Evolutionary conservation across 2,329 filamentous ascomycete genomes (phyloP), one percentile per base, ranked within the genome.

Genomic region (Podosphaera aphanis): DNA sequence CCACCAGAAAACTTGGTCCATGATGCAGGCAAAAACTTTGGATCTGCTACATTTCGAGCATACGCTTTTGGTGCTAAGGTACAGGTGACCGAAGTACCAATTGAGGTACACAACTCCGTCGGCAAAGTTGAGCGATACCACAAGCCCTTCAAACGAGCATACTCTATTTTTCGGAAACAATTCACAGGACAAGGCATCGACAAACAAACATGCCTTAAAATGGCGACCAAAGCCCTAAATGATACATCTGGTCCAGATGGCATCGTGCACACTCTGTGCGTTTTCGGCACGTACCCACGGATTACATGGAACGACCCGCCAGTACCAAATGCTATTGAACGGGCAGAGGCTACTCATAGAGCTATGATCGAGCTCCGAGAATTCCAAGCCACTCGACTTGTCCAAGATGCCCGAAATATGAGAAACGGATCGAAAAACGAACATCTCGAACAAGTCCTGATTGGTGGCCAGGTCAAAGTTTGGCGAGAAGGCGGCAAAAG

Each of bases 21-120:
- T 29, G 37, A 46, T 41, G 37, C 27, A 18, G 48, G 45, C n/a
- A 45, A 42, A 16, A 49, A 47, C 23, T 49, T 48, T 38, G 20
- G 37, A 2, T 47, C 25, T 36, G 44, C 45, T n/a, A 35, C 40
- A 29, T 48, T 49, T 20, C 27, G 38, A 18, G 15, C 38, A 23
- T 6, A 29, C 11, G n/a, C 7, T 7, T 19, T 5, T 43, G 45
- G n/a, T 2, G 18, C 36, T 13, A 27, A 41, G 19, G 33, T 43
- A 5, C 7, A 33, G 1, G 16, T 25, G 1, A 48, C 21, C 13
- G 44, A 21, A 21, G 25, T 46, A 3, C 43, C 43, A 2, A 29
- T 46, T 3, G 38, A 48, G 29, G 38, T 43, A 2, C 35, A 48
- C 29, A 42, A 48, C 13, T 48, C 42, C 6, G 42, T 48, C 6